Evolutionary conservation across 176 grass and related monocot species (phyloP).

Genomic region (Elaeis guineensis): DNA sequence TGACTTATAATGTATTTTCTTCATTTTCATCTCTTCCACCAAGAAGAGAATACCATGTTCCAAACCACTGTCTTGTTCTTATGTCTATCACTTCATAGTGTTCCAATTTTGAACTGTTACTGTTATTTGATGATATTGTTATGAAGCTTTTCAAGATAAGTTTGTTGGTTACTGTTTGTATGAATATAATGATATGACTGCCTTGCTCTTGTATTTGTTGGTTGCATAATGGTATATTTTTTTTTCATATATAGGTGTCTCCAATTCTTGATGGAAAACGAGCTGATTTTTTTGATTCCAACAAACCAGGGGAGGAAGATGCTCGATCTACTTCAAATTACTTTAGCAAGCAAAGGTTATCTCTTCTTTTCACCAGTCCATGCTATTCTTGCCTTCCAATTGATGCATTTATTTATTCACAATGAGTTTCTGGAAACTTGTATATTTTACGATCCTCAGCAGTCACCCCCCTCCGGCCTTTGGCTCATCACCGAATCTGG

Average conservation of each 20-base stretch:
- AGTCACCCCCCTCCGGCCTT: constrained; percentile 86
- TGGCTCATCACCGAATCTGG: constrained; percentile 90
- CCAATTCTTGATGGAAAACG: constrained; percentile 57
- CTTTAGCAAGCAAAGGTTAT: constrained; percentile 54
- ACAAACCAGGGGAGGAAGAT: constrained; percentile 53
- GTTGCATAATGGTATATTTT: constrained; percentile 49
- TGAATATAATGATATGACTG: too few relatives aligned
- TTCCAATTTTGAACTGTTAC: too few relatives aligned
- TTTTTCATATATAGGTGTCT: constrained; percentile 61
- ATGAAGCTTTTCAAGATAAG: too few relatives aligned
- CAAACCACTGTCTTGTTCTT: too few relatives aligned
- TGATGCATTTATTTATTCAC: background rate
- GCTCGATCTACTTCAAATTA: constrained; percentile 34
- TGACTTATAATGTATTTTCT: too few relatives aligned
- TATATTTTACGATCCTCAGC: constrained; percentile 32
- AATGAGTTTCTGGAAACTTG: constrained; percentile 5
- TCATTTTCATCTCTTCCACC: too few relatives aligned
- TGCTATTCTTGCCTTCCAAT: background rate
- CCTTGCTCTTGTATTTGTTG: constrained; percentile 6
- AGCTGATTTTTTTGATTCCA: constrained; percentile 50
- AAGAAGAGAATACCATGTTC: too few relatives aligned
- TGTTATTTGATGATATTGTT: too few relatives aligned
- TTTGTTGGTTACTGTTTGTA: too few relatives aligned
- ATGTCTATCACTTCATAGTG: too few relatives aligned
- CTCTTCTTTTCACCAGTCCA: constrained; percentile 15